A percentile compares a stretch with the other conserved stretches of the same genome.
Conservation (phyloP, 331 rosid genomes). For the Dryas integrifolia region DNA sequence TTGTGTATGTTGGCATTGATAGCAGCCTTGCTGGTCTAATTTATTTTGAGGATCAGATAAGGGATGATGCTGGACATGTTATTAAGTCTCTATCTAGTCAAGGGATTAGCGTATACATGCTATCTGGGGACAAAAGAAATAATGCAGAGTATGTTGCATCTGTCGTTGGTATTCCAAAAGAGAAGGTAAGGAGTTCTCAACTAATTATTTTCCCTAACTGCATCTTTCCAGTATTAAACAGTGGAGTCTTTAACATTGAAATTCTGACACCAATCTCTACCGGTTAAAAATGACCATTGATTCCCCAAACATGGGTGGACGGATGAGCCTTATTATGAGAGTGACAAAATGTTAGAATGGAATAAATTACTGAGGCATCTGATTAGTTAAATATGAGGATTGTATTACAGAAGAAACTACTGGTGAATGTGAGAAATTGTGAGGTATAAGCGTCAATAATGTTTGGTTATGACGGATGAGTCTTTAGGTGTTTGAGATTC, state of each 20-base stretch:
- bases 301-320: background rate
- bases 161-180: slow-evolving; percentile 77
- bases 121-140: slow-evolving; percentile 90
- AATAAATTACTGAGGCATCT: background rate
- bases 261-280: background rate
- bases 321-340: background rate
- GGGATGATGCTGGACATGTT: slow-evolving; percentile 78
- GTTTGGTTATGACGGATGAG: background rate
- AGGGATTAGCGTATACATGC: slow-evolving; percentile 75
- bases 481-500: too few relatives aligned
- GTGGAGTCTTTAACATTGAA: background rate
- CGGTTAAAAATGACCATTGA: background rate
- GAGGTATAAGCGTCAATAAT: background rate
- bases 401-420: background rate
- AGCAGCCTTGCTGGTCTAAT: slow-evolving; percentile 68
- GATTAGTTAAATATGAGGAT: background rate
- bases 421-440: background rate
- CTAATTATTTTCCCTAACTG: background rate
- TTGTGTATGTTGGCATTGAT: slow-evolving; percentile 79
- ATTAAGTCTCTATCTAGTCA: slow-evolving; percentile 59
- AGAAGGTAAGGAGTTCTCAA: slow-evolving; percentile 47
- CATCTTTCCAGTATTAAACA: background rate
- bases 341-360: background rate
- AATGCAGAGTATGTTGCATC: slow-evolving; percentile 89
- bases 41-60: slow-evolving; percentile 85